Evolutionary conservation across 108 stramenopile species (phyloP), one percentile per base, ranked within the genome.

Genomic region (Fragilariopsis cylindrus): DNA sequence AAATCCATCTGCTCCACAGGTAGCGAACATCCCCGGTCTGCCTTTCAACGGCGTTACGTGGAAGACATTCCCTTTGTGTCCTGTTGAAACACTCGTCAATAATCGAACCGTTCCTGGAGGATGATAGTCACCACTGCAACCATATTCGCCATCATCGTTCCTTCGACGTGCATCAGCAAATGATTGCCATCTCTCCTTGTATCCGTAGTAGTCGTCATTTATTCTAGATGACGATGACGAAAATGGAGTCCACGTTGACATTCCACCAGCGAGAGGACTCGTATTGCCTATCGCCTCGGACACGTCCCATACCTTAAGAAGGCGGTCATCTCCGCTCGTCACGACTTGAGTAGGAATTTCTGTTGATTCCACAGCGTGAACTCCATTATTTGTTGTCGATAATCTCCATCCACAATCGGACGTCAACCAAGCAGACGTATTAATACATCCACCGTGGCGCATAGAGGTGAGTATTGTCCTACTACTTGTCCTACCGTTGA

Each of bases 1-100:
- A 50, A 69, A 88, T n/a, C 93, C 93, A 82, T 94, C 93, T 5
- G 90, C 90, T 39, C 81, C 93, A 70, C 93, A 94, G 0, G 93
- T 92, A 9, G 76, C 82, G 11, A 94, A 81, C 68, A 89, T 88
- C 0, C 93, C 93, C 5, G 82, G 86, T 18, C 78, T 67, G 49
- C 77, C 70, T 15, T 54, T 67, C 11, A 90, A 50, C 1, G 93
- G 89, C 11, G 90, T 83, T 1, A 80, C 88, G 67, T 92, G 89
- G 74, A 94, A 94, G 18, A 94, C 86, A 57, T 94, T 94, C 15
- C 83, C 86, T 12, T 70, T 69, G 56, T 94, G 93, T 30, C 93
- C 90, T 8, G 93, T 90, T 13, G 57, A 56, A n/a, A 94, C 39
- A 41, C 88, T 84, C n/a, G 80, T 72, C 57, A 94, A 73, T 1